A percentile compares a stretch with the other conserved stretches of the same genome.
Evolutionary conservation across 1,139 yeast species (phyloP).

Genomic region (Hyphopichia burtonii): DNA sequence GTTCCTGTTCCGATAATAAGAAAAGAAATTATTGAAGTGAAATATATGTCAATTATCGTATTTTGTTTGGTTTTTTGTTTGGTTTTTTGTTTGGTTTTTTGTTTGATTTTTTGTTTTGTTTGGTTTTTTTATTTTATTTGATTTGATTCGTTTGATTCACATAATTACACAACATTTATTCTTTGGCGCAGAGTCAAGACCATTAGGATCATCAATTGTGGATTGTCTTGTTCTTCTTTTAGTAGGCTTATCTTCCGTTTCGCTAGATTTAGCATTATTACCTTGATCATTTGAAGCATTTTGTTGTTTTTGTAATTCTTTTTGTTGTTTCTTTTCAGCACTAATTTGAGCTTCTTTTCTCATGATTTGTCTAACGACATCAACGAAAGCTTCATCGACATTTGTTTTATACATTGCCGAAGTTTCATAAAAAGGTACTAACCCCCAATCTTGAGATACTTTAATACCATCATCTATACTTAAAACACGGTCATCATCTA

Average conservation of each 20-base stretch:
- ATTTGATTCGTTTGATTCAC: too few species aligned
- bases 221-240: slow-evolving; percentile 14
- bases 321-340: slow-evolving; percentile 49
- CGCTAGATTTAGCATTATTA: not conserved
- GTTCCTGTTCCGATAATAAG: too few species aligned
- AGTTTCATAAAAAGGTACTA: slow-evolving; percentile 90
- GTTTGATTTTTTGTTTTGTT: too few species aligned
- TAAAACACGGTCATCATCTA: slow-evolving; percentile 72
- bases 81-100: too few species aligned
- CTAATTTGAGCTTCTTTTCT: slow-evolving; percentile 61
- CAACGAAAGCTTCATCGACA: slow-evolving; percentile 87
- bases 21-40: too few species aligned
- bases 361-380: slow-evolving; percentile 85
- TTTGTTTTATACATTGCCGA: slow-evolving; percentile 90
- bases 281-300: slow-evolving; percentile 2
- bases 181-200: slow-evolving; percentile 8
- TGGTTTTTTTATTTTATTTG: too few species aligned
- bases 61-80: too few species aligned
- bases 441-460: slow-evolving; percentile 83
- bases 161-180: slow-evolving; percentile 20
- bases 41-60: too few species aligned
- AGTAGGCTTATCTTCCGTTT: not conserved
- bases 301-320: slow-evolving; percentile 36
- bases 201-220: slow-evolving; percentile 5
- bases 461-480: slow-evolving; percentile 78